These are phyloP conservation scores for Penicillium hordei DNA, from an alignment of 2,329 filamentous ascomycete species.

Conservation along the genomic window DNA sequence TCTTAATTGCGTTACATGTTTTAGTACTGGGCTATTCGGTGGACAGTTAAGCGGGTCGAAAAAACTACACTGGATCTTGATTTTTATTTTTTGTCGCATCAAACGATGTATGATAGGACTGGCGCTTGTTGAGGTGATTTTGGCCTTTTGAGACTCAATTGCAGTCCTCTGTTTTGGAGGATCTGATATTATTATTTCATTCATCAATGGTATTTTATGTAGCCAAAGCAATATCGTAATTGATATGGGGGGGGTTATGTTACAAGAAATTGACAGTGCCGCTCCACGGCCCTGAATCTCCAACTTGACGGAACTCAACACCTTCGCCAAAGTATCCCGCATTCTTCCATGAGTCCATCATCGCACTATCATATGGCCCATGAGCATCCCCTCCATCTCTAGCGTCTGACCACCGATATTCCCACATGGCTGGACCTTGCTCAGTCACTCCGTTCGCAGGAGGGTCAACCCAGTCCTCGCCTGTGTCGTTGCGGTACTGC, in stretches of 20 bases:
- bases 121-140: slow-evolving; percentile 36
- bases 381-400: slow-evolving; percentile 75
- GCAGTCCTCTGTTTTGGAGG: slow-evolving; percentile 12
- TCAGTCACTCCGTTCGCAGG: slow-evolving; percentile 37
- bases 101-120: slow-evolving; percentile 41
- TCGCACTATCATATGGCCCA: slow-evolving; percentile 79
- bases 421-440: slow-evolving; percentile 63
- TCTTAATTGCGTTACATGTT: slow-evolving; percentile 46
- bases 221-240: background rate
- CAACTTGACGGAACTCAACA: slow-evolving; percentile 70
- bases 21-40: slow-evolving; percentile 17
- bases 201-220: slow-evolving; percentile 1
- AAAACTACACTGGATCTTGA: slow-evolving; percentile 20
- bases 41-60: slow-evolving; percentile 14
- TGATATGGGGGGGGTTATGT: slow-evolving; percentile 20
- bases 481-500: slow-evolving; percentile 80
- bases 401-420: slow-evolving; percentile 89
- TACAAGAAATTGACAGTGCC: slow-evolving; percentile 53
- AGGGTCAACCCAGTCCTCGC: slow-evolving; percentile 74
- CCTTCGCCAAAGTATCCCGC: slow-evolving; percentile 89
- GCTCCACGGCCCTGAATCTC: slow-evolving; percentile 57
- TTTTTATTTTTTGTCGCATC: slow-evolving; percentile 28
- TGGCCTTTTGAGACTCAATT: slow-evolving; percentile 22
- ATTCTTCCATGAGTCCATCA: slow-evolving; percentile 88
- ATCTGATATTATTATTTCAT: slow-evolving; percentile 13